A percentile compares a stretch with the other conserved stretches of the same genome.
These are phyloP conservation scores for Ustilago esculenta DNA, from an alignment of 1,284 basidiomycete species.

Conservation along the genomic window DNA sequence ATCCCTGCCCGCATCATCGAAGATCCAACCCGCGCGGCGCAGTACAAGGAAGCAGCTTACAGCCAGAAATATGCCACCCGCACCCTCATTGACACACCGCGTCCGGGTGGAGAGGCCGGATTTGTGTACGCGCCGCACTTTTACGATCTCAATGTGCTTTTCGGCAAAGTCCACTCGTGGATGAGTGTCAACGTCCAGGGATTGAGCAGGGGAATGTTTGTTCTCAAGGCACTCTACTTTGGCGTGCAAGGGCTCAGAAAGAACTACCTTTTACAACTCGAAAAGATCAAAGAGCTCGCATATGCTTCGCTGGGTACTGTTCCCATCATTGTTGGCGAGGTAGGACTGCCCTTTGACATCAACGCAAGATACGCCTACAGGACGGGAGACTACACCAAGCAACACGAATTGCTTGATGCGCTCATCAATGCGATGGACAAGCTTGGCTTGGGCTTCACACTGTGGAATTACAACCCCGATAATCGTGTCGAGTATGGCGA, in stretches of 20 bases:
- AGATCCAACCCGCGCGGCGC: conserved; percentile 7
- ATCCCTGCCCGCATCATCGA: conserved; percentile 18
- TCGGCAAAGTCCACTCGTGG: conserved; percentile 50
- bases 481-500: conserved; percentile 84
- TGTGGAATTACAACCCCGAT: conserved; percentile 94
- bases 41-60: conserved; percentile 30
- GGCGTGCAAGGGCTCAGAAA: conserved; percentile 47
- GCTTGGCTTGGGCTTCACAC: conserved; percentile 64
- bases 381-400: conserved; percentile 74
- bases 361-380: conserved; percentile 44
- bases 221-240: conserved; percentile 59
- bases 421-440: conserved; percentile 65
- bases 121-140: conserved; percentile 65
- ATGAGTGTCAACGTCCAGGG: conserved; percentile 66
- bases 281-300: conserved; percentile 34
- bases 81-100: conserved; percentile 42
- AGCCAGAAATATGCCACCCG: conserved; percentile 40
- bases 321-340: conserved; percentile 62
- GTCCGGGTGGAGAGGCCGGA: conserved; percentile 36
- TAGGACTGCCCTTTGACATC: conserved; percentile 64
- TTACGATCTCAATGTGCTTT: conserved; percentile 66
- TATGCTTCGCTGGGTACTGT: conserved; percentile 51
- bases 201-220: conserved; percentile 59
- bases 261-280: conserved; percentile 54
- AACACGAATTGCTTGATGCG: conserved; percentile 66